A percentile compares a stretch with the other conserved stretches of the same genome.
Conservation (phyloP, 805 yeast species). For the Lipomyces spencermartinsiae region DNA sequence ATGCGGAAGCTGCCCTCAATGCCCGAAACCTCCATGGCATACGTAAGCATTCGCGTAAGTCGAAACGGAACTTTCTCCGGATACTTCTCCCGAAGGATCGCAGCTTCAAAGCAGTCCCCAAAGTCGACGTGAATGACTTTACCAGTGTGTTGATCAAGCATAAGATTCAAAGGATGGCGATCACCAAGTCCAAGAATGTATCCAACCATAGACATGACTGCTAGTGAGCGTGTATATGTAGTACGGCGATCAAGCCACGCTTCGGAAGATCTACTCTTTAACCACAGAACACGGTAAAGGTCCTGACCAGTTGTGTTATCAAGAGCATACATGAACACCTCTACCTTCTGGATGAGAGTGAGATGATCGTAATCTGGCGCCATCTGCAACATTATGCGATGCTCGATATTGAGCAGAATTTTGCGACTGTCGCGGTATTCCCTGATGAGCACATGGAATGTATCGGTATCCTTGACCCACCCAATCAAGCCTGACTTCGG, state of each 20-base stretch:
- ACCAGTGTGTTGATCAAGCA: conserved; percentile 94
- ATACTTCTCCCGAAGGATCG: conserved; percentile 91
- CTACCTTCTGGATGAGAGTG: conserved; percentile 89
- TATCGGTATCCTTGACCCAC: conserved; percentile 97
- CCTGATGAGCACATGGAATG: conserved; percentile 89
- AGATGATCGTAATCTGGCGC: conserved; percentile 94
- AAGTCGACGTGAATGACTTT: conserved; percentile 97
- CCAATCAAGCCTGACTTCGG: conserved; percentile 97
- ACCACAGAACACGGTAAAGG: conserved; percentile 92
- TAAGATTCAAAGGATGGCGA: conserved; percentile 94
- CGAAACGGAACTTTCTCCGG: conserved; percentile 99
- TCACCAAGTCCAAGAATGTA: conserved; percentile 96
- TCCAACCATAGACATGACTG: conserved; percentile 99
- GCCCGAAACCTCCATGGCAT: conserved; percentile 99
- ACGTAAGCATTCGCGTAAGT: conserved; percentile 93
- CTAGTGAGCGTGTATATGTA: conserved; percentile 91
- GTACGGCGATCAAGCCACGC: conserved; percentile 98
- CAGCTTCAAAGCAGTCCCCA: conserved; percentile 99
- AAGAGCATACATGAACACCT: conserved; percentile 93
- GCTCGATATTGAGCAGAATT: conserved; percentile 88
- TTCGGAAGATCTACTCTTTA: conserved; percentile 93
- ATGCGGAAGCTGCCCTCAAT: conserved; percentile 97
- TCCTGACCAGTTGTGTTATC: conserved; percentile 97
- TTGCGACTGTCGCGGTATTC: conserved; percentile 93
- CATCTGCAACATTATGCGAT: conserved; percentile 95